Evolutionary conservation across 257 asterid species (phyloP).

Genomic region (Cordia subcordata): DNA sequence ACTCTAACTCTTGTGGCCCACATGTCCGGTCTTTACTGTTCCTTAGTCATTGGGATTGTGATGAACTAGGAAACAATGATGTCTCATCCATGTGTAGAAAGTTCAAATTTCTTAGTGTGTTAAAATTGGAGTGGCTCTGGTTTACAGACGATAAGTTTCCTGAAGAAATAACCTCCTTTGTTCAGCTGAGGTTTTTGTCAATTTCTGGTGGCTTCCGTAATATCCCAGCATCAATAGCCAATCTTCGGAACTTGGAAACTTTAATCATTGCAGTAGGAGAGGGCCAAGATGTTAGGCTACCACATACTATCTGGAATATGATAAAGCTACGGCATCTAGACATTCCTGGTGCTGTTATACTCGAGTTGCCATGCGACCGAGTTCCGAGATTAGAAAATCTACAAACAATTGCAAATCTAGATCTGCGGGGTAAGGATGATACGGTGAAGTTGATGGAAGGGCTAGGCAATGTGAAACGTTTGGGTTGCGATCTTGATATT

Average conservation of each 20-base stretch:
- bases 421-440: background rate
- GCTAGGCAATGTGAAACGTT: conserved; percentile 3
- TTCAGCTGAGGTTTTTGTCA: conserved; percentile 14
- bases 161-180: background rate
- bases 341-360: background rate
- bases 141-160: background rate
- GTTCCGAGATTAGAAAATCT: background rate
- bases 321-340: conserved; percentile 8
- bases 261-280: background rate
- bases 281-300: background rate
- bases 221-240: background rate
- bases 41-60: too few relatives aligned
- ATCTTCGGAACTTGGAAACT: conserved; percentile 8
- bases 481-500: background rate
- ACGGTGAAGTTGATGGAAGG: background rate
- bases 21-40: too few relatives aligned
- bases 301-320: conserved; percentile 6
- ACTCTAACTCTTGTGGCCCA: too few relatives aligned
- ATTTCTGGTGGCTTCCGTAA: background rate
- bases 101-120: background rate
- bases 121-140: background rate
- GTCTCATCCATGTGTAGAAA: too few relatives aligned
- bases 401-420: conserved; percentile 6
- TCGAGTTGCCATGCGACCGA: background rate
- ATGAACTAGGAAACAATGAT: too few relatives aligned